Base-by-base conservation (phyloP, 495 filamentous ascomycete species). In the Daldinia childiae region DNA sequence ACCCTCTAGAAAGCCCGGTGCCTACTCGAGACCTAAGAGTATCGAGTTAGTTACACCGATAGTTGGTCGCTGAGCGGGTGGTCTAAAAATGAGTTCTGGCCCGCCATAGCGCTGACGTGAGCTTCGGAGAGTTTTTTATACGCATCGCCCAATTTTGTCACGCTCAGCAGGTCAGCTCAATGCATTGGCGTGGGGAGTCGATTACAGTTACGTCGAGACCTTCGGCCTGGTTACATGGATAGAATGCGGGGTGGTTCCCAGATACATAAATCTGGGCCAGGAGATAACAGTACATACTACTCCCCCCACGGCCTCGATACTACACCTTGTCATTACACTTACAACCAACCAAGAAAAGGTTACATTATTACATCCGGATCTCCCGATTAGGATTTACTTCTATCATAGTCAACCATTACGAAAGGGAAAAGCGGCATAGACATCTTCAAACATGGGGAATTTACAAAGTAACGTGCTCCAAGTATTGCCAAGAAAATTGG, bases 1-100 rank as follows among this genome's bases (percentile, higher is more conserved):
- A 21, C 83, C 83, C 0, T 69, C 74, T 15, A 81, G 83, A 50
- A 77, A 77, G 48, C 82, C 83, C 1, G 76, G 78, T 6, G 72
- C 76, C 39, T 82, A 85, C 76, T 83, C 82, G 58, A 77, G 83
- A 41, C 82, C 83, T 3, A 85, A 85, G 75, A 83, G 81, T 72
- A 83, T 85, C 70, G 82, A 85, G 72, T 76, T 85, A 27, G 81
- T 85, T 32, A 85, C 82, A 30, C 83, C 83, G 34, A 81, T 85
- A 77, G 62, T 83, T 59, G 81, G 81, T 27, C 79, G 81, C 62
- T 84, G 77, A 75, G 55, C 38, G 66, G 30, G 15, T 58, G 34
- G 52, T 51, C 61, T 50, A 15, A 32, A 56, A 64, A 27, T 15
- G 58, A 52, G 51, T 60, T 63, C 62, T 66, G 52, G 55, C 50